These are phyloP conservation scores for Penicillium macrosclerotiorum DNA, from an alignment of 495 filamentous ascomycete species.

Conservation along the genomic window DNA sequence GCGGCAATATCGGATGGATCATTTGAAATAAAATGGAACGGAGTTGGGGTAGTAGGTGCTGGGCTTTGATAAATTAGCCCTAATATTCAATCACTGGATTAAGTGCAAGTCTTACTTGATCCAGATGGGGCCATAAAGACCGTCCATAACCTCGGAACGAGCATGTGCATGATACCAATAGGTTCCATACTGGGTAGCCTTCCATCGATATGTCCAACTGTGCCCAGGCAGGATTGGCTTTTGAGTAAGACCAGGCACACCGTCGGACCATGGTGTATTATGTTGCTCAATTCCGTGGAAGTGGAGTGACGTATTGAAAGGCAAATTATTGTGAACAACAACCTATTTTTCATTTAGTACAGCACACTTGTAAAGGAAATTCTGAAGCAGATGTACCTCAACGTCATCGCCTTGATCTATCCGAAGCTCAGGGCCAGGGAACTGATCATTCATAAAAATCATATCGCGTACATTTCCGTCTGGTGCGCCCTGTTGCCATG, in stretches of 20 bases:
- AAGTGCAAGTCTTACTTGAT: conserved; percentile 26
- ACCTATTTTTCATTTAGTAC: conserved; percentile 5
- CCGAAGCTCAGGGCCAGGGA: conserved; percentile 53
- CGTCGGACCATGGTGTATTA: conserved; percentile 47
- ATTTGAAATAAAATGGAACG: conserved; percentile 47
- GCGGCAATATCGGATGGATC: conserved; percentile 36
- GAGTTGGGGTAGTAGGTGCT: conserved; percentile 26
- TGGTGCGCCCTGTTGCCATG: conserved; percentile 39
- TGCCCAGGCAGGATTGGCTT: conserved; percentile 43
- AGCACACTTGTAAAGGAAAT: background rate
- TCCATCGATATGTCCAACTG: conserved; percentile 49
- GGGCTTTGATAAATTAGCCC: conserved; percentile 27
- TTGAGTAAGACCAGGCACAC: conserved; percentile 48
- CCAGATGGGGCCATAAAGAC: conserved; percentile 49
- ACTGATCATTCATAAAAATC: conserved; percentile 58
- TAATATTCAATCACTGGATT: background rate
- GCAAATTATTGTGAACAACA: conserved; percentile 49
- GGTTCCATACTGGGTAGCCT: conserved; percentile 23
- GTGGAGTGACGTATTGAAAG: conserved; percentile 48
- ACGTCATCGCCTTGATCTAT: conserved; percentile 57
- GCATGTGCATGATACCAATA: conserved; percentile 51
- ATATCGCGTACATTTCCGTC: conserved; percentile 43
- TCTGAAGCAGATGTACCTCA: conserved; percentile 38
- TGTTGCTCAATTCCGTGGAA: conserved; percentile 42
- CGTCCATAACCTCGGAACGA: conserved; percentile 47